phyloP scores from a whole-genome alignment of 768 basidiomycete species.

The Tylopilus sp. region DNA sequence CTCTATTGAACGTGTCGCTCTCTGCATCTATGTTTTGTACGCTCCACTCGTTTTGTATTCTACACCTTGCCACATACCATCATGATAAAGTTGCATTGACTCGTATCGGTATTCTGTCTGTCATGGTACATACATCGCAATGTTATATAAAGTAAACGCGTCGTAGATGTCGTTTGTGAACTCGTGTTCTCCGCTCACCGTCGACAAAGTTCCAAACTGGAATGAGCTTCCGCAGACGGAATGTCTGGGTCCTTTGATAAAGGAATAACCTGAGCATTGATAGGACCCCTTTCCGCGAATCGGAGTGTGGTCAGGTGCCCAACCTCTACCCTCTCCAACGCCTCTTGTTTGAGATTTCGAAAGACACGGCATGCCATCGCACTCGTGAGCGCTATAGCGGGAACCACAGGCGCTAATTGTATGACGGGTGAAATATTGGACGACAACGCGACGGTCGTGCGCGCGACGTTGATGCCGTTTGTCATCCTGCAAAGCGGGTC shows the following conservation, averaged over 20 bases:
- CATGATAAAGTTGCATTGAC: conserved; percentile 8
- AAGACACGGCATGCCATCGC: conserved; percentile 35
- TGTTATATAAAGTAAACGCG: not conserved
- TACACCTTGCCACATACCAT: not conserved
- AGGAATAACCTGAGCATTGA: not conserved
- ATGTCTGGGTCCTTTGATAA: not conserved
- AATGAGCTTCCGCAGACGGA: not conserved
- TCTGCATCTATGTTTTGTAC: conserved; percentile 5
- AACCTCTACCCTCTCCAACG: conserved; percentile 4
- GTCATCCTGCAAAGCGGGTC: conserved; percentile 28
- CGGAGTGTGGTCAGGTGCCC: conserved; percentile 15
- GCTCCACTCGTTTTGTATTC: not conserved
- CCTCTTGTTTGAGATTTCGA: conserved; percentile 30
- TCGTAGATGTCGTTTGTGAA: not conserved
- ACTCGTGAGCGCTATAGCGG: conserved; percentile 30
- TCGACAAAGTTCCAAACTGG: conserved; percentile 1
- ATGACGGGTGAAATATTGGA: conserved; percentile 20
- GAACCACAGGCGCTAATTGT: conserved; percentile 23
- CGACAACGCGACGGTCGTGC: conserved; percentile 18
- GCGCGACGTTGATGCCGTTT: conserved; percentile 29
- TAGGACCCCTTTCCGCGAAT: conserved; percentile 10
- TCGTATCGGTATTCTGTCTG: conserved; percentile 12
- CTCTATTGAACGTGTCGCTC: conserved; percentile 2
- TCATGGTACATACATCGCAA: not conserved
- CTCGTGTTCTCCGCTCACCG: not conserved